Evolutionary conservation across 495 filamentous ascomycete genomes (phyloP), one percentile per base, ranked within the genome.

Genomic region (Aspergillus cavernicola): DNA sequence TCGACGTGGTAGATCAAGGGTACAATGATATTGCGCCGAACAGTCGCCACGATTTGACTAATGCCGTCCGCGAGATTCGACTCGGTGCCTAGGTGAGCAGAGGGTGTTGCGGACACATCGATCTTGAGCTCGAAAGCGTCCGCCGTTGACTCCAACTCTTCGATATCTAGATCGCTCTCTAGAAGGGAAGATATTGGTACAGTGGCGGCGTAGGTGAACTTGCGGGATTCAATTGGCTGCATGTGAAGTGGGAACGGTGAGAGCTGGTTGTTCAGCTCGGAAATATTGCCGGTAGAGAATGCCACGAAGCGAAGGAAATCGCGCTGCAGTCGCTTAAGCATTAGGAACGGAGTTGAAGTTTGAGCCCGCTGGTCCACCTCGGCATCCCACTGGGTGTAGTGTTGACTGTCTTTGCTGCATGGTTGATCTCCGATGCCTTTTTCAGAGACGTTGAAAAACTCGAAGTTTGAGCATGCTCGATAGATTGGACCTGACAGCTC

Each of bases 301-400:
- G 85, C 82, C 13, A 90, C 74, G 52, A 89, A 85, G 20, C 74
- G 76, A 0, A 85, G 78, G 54, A 90, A 90, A 53, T 88, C 84
- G 41, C 85, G 78, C 61, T 88, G 85, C 10, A 82, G 80, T 36
- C 78, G 69, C 45, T 90, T 86, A 5, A 92, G 67, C 33, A 80
- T 87, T 18, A 87, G 70, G 52, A 84, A 86, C 0, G 80, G 75
- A 4, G 81, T 77, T 2, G 70, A 57, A 1, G 70, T 57, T 31
- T 71, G 69, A 22, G 58, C 58, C 23, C 53, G 70, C 65, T 58
- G 78, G 63, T 61, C 77, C 58, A 48, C 53, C 55, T 54, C 69
- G 33, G 51, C 66, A 52, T 52, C 67, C 57, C 55, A 59, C 6
- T 64, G 64, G 7, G 57, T 31, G 18, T 75, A 66, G 3, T 67